Base-by-base conservation (phyloP, 1,284 basidiomycete species). In the Kalmanozyma brasiliensis region DNA sequence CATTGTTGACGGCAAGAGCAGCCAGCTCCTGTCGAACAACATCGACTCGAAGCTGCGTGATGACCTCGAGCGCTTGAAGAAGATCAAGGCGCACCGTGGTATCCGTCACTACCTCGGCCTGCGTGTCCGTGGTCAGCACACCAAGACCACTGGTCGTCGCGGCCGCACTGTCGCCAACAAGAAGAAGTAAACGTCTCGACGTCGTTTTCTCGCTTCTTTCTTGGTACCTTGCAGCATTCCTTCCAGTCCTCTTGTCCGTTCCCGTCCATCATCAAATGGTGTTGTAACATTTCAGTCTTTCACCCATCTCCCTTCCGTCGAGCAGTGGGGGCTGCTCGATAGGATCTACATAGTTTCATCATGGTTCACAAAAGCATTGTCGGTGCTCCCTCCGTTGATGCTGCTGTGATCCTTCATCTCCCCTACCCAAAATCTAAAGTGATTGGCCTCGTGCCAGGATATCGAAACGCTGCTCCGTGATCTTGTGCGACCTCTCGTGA, bases 21-120 rank as follows among this genome's bases (percentile, higher is more conserved):
- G 87, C 59, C 96, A 99, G 86, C 90, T 97, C 69, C 86, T 99
- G 59, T 98, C 96, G 73, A 98, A 98, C 87, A 89, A 88, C 80
- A 92, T 99, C 72, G 96, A 98, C 87, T 95, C 94, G 74, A 98
- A 98, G 87, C 87, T 98, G 76, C 93, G 96, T 86, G 96, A 98
- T 59, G 96, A 99, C 84, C 87, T 98, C 64, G 96, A 98, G 87
- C 88, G 96, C 73, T 85, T 98, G 85, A 98, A 98, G 91, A 98
- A 98, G 89, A 99, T 99, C 84, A 90, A 94, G 79, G 92, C 94
- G 56, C 96, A 99, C 85, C 90, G 96, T 86, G 95, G 96, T 87
- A 88, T 99, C 78, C 88, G 96, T 84, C 95, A 98, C 86, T 94
- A 89, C 88, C 96, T 94, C 93, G 92, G 92, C 74, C 87, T 96